phyloP scores from a whole-genome alignment of 495 filamentous ascomycete species.

The Hyphodiscus hymeniophilus region DNA sequence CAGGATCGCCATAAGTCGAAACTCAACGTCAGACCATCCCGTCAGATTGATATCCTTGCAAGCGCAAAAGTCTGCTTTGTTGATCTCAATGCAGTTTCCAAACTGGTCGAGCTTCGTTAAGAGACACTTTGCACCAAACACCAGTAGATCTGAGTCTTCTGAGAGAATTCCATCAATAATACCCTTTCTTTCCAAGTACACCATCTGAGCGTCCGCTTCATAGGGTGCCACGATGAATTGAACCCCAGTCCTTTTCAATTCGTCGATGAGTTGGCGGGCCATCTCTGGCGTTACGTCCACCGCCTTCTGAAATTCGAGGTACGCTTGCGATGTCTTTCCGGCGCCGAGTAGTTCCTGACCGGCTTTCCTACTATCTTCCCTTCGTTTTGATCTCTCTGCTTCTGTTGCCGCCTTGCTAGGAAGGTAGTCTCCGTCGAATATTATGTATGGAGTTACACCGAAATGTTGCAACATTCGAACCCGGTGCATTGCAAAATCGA shows the following conservation, averaged over 20 bases:
- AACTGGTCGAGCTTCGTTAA: slow-evolving; percentile 92
- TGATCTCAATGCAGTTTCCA: slow-evolving; percentile 87
- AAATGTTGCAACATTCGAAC: slow-evolving; percentile 90
- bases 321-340: slow-evolving; percentile 71
- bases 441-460: slow-evolving; percentile 83
- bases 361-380: slow-evolving; percentile 62
- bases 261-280: slow-evolving; percentile 87
- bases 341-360: slow-evolving; percentile 75
- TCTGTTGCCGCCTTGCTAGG: slow-evolving; percentile 96
- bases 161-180: slow-evolving; percentile 82
- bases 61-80: slow-evolving; percentile 75
- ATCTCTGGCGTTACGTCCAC: slow-evolving; percentile 95
- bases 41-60: slow-evolving; percentile 82
- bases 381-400: slow-evolving; percentile 53
- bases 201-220: slow-evolving; percentile 94
- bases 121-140: slow-evolving; percentile 85
- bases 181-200: slow-evolving; percentile 81
- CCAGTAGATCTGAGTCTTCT: slow-evolving; percentile 93
- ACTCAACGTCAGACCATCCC: slow-evolving; percentile 87
- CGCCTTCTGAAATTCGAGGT: slow-evolving; percentile 86
- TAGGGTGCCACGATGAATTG: slow-evolving; percentile 94
- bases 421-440: slow-evolving; percentile 94
- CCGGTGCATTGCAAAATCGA: slow-evolving; percentile 85
- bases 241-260: slow-evolving; percentile 69
- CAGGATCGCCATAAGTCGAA: slow-evolving; percentile 90